Conservation (phyloP, 2,329 filamentous ascomycete genomes). For the Pestalotiopsis sp. region DNA sequence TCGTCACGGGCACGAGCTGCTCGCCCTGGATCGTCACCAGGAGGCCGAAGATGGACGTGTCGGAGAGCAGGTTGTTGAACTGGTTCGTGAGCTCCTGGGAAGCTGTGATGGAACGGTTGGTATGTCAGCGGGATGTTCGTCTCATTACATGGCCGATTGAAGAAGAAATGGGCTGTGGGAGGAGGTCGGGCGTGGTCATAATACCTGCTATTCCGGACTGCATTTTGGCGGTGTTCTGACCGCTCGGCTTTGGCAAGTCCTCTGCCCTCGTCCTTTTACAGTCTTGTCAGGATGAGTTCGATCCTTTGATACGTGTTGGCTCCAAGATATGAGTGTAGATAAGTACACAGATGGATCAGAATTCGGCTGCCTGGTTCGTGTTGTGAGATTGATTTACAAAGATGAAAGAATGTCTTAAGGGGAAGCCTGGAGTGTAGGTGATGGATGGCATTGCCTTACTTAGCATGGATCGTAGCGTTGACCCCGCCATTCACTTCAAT, state of each 20-base stretch:
- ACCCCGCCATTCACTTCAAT: neutral
- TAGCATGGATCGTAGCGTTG: neutral
- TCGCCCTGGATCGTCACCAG: slow-evolving; percentile 73
- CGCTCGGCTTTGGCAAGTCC: neutral
- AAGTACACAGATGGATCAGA: neutral
- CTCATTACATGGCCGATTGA: neutral
- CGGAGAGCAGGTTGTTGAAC: slow-evolving; percentile 70
- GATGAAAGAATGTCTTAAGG: neutral
- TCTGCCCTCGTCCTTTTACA: neutral
- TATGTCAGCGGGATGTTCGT: neutral
- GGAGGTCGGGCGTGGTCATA: slow-evolving; percentile 6
- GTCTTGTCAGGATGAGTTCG: neutral
- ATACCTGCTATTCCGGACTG: slow-evolving; percentile 79
- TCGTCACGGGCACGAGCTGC: slow-evolving; percentile 62
- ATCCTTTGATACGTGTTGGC: neutral
- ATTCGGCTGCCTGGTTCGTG: neutral
- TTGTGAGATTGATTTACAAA: neutral
- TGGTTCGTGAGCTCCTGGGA: slow-evolving; percentile 76
- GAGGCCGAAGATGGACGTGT: slow-evolving; percentile 66
- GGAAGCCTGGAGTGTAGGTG: neutral
- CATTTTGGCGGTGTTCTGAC: slow-evolving; percentile 49
- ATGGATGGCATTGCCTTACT: neutral
- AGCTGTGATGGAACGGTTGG: slow-evolving; percentile 46
- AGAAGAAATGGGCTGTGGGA: neutral
- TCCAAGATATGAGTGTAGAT: no score